Conservation (phyloP, 495 filamentous ascomycete genomes). For the Penicillium riverlandense region DNA sequence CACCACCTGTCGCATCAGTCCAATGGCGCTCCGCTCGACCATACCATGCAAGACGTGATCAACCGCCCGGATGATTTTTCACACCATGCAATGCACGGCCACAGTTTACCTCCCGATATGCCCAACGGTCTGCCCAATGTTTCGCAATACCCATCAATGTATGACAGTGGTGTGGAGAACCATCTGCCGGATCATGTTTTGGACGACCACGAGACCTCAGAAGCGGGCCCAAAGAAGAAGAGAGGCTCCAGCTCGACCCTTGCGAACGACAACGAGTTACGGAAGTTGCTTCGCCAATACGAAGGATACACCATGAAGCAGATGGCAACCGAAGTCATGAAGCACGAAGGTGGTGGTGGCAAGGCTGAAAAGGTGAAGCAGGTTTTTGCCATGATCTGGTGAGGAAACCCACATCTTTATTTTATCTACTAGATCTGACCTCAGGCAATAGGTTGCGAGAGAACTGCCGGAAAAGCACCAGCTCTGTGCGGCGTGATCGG, state of each 20-base stretch:
- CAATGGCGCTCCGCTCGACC: conserved; percentile 44
- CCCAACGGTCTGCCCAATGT: conserved; percentile 25
- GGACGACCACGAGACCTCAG: conserved; percentile 60
- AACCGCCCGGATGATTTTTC: conserved; percentile 39
- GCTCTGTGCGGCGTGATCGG: conserved; percentile 81
- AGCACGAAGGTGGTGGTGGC: conserved; percentile 59
- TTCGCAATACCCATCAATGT: conserved; percentile 52
- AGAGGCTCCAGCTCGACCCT: conserved; percentile 63
- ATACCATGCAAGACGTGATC: conserved; percentile 44
- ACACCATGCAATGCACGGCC: conserved; percentile 42
- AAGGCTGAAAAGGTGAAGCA: conserved; percentile 93
- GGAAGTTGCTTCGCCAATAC: conserved; percentile 72
- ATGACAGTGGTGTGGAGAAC: conserved; percentile 59
- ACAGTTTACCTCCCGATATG: conserved; percentile 25
- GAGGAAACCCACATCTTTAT: conserved; percentile 13
- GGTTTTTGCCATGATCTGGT: conserved; percentile 98
- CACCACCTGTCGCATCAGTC: conserved; percentile 48
- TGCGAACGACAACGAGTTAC: conserved; percentile 87
- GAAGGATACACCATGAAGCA: conserved; percentile 68
- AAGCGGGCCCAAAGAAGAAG: conserved; percentile 56
- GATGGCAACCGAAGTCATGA: conserved; percentile 72
- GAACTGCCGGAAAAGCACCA: conserved; percentile 71
- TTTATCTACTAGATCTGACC: no score
- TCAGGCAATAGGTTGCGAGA: conserved; percentile 60
- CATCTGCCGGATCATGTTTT: conserved; percentile 53